Conservation (phyloP, 129 eudicot genomes). For the Cynara cardunculus region DNA sequence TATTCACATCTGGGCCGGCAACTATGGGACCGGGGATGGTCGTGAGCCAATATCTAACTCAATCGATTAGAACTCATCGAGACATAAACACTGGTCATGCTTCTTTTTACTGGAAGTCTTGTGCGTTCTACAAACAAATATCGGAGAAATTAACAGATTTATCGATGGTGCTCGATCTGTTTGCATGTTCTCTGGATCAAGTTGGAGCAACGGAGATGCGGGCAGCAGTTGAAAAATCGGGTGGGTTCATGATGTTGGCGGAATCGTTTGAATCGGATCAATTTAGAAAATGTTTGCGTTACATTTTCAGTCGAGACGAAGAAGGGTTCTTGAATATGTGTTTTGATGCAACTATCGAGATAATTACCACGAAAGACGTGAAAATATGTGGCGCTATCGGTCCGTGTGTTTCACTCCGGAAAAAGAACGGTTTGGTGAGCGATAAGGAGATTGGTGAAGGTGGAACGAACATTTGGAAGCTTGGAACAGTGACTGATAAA, state of each 20-base stretch:
- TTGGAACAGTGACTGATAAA: slow-evolving; percentile 64
- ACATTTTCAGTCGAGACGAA: slow-evolving; percentile 56
- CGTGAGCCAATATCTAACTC: slow-evolving; percentile 49
- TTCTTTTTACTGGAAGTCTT: slow-evolving; percentile 45
- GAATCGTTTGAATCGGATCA: slow-evolving; percentile 89
- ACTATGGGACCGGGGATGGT: slow-evolving; percentile 89
- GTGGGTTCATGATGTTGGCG: slow-evolving; percentile 77
- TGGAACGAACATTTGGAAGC: slow-evolving; percentile 78
- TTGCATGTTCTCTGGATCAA: slow-evolving; percentile 96
- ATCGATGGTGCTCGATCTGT: slow-evolving; percentile 81
- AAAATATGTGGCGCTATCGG: slow-evolving; percentile 90
- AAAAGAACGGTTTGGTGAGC: slow-evolving; percentile 59
- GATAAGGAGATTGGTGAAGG: slow-evolving; percentile 78
- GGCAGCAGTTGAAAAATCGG: slow-evolving; percentile 71
- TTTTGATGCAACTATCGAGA: slow-evolving; percentile 81
- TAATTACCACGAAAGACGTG: slow-evolving; percentile 78
- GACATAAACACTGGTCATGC: slow-evolving; percentile 57
- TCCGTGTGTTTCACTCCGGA: slow-evolving; percentile 68
- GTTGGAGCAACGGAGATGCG: slow-evolving; percentile 88
- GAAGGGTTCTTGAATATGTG: slow-evolving; percentile 76
- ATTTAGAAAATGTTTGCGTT: slow-evolving; percentile 68
- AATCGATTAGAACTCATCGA: slow-evolving; percentile 78
- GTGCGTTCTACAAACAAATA: slow-evolving; percentile 61
- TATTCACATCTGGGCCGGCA: slow-evolving; percentile 97
- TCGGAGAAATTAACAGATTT: slow-evolving; percentile 51